A percentile compares a stretch with the other conserved stretches of the same genome.
Evolutionary conservation across 148 eudicot genomes (phyloP).

Genomic region (Diospyros kaki): DNA sequence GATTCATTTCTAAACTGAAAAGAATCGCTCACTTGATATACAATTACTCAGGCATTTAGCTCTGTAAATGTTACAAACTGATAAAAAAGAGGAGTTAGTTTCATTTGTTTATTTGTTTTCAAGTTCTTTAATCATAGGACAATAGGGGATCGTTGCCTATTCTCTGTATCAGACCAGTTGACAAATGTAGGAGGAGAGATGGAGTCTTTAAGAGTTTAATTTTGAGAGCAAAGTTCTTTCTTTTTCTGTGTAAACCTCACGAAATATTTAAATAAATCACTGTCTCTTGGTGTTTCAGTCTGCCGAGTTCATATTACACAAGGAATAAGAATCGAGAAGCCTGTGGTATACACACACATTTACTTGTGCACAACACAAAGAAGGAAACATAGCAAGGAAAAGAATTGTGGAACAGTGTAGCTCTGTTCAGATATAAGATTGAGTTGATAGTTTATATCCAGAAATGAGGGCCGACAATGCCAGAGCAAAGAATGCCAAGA

Average conservation of each 20-base stretch:
- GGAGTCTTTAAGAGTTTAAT: neutral
- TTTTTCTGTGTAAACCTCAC: neutral
- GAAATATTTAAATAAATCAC: neutral
- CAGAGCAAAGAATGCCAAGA: slow-evolving; percentile 60
- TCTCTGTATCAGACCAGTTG: neutral
- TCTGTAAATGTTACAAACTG: neutral
- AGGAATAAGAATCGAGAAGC: too few species aligned
- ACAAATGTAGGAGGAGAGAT: neutral
- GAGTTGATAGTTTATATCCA: slow-evolving; percentile 73
- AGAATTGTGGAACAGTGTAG: neutral
- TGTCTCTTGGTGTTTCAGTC: neutral
- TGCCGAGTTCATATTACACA: neutral
- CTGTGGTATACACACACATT: neutral
- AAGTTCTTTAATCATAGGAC: neutral
- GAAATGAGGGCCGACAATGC: slow-evolving; percentile 59
- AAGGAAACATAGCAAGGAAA: neutral
- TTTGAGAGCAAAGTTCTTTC: neutral
- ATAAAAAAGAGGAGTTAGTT: neutral
- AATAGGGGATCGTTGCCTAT: neutral
- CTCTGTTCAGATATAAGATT: slow-evolving; percentile 34
- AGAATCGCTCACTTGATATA: neutral
- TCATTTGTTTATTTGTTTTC: slow-evolving; percentile 5
- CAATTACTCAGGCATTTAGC: neutral
- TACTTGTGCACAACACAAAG: neutral
- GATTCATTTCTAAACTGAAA: slow-evolving; percentile 40